These are phyloP conservation scores for Sarcomyxa edulis DNA, from an alignment of 768 basidiomycete genomes.

Conservation along the genomic window DNA sequence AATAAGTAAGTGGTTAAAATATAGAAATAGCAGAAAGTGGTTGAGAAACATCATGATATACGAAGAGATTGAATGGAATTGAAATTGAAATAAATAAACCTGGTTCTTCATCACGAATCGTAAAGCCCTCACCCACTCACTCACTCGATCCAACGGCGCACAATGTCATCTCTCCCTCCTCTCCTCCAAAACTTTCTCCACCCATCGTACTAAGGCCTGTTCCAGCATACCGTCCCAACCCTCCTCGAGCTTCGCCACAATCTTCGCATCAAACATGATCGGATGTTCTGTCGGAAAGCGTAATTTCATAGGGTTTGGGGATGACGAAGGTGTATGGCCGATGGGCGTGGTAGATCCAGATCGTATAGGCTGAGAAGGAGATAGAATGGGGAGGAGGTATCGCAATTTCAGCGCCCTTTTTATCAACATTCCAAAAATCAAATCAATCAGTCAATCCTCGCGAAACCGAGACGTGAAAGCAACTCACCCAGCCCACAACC, in stretches of 20 bases:
- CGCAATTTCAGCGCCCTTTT: conserved; percentile 83
- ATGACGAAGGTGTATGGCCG: conserved; percentile 17
- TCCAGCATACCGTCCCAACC: conserved; percentile 86
- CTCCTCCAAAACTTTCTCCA: conserved; percentile 65
- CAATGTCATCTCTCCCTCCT: conserved; percentile 30
- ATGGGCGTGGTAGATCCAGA: conserved; percentile 2
- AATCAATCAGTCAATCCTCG: conserved; percentile 1
- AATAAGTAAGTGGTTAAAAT: too few species aligned
- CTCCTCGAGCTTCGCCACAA: conserved; percentile 66
- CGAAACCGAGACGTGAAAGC: conserved; percentile 1
- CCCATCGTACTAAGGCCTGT: conserved; percentile 57
- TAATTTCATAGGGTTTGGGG: conserved; percentile 23
- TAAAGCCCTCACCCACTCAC: too few species aligned
- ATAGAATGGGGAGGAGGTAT: conserved; percentile 68
- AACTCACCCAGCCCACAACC: conserved; percentile 80
- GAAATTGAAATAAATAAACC: too few species aligned
- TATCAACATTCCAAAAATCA: conserved; percentile 3
- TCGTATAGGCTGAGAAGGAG: conserved; percentile 28
- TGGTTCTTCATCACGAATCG: too few species aligned
- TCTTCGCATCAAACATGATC: conserved; percentile 64
- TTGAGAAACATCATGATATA: too few species aligned
- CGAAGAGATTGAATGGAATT: too few species aligned
- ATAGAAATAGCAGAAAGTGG: too few species aligned
- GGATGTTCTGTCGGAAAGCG: conserved; percentile 40
- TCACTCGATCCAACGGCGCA: too few species aligned